These are phyloP conservation scores for Aspergillus steynii DNA, from an alignment of 495 filamentous ascomycete species.

Conservation along the genomic window DNA sequence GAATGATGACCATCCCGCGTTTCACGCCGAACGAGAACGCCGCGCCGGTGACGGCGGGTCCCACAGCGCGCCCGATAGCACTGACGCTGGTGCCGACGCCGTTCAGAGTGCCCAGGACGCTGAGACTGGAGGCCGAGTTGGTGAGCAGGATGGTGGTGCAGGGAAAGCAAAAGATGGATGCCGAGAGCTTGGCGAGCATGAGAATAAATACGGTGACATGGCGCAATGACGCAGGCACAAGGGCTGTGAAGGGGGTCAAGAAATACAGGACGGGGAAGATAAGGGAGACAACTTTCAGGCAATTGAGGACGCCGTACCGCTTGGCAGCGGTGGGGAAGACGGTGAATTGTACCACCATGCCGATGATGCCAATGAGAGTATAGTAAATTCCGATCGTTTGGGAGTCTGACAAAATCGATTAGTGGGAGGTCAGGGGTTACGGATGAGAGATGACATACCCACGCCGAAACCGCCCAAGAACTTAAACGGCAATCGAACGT, in stretches of 20 bases:
- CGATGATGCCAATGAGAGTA: constrained; percentile 69
- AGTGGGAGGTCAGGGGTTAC: constrained; percentile 6
- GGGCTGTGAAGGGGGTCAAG: constrained; percentile 68
- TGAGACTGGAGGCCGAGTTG: constrained; percentile 74
- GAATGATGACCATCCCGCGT: constrained; percentile 67
- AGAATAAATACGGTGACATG: constrained; percentile 48
- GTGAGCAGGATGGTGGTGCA: constrained; percentile 87
- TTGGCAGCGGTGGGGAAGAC: constrained; percentile 71
- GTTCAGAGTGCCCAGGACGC: constrained; percentile 84
- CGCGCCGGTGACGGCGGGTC: constrained; percentile 67
- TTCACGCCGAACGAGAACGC: constrained; percentile 71
- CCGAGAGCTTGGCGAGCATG: constrained; percentile 63
- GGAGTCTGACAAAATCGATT: constrained; percentile 38
- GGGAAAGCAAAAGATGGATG: constrained; percentile 80
- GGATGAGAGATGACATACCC: constrained; percentile 29
- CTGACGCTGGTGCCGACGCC: constrained; percentile 80
- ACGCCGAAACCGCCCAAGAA: constrained; percentile 78
- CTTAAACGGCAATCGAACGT: constrained; percentile 67
- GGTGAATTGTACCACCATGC: constrained; percentile 76
- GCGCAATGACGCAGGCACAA: constrained; percentile 47
- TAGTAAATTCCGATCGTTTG: constrained; percentile 75
- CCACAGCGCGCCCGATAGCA: constrained; percentile 73
- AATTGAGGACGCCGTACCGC: constrained; percentile 68
- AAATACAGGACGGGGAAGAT: constrained; percentile 74
- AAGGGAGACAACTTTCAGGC: constrained; percentile 59